Evolutionary conservation across 129 eudicot species (phyloP).

Genomic region (Arctium minus): DNA sequence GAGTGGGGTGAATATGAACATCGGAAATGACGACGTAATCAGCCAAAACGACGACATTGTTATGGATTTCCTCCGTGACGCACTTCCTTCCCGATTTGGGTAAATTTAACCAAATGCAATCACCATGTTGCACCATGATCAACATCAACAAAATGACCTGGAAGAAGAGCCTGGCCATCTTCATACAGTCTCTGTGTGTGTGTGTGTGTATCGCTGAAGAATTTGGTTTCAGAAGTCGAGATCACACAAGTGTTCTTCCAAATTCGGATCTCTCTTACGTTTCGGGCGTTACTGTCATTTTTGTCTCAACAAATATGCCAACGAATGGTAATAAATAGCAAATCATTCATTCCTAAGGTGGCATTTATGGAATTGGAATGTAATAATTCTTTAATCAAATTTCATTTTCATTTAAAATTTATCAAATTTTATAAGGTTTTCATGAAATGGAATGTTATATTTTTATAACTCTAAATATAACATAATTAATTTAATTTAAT

Average conservation of each 20-base stretch:
- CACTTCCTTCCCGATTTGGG: conserved; percentile 79
- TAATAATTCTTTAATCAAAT: no score
- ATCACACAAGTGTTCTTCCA: conserved; percentile 10
- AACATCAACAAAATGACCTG: conserved; percentile 24
- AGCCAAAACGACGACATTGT: conserved; percentile 85
- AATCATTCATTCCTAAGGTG: background rate
- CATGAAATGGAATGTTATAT: no score
- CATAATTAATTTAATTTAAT: no score
- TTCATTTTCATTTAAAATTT: no score
- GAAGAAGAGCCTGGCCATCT: conserved; percentile 24
- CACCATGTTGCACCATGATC: conserved; percentile 22
- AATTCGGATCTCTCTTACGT: conserved; percentile 18
- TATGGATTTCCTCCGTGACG: conserved; percentile 88
- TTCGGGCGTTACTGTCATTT: background rate
- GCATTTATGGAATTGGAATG: no score
- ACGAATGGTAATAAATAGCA: background rate
- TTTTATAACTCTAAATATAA: no score
- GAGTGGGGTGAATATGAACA: conserved; percentile 60
- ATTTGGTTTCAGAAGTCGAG: background rate
- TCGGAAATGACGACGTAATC: conserved; percentile 84
- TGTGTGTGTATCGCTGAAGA: background rate
- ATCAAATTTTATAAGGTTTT: no score
- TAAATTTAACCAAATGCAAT: conserved; percentile 66
- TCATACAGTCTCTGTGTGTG: background rate
- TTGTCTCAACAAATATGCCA: background rate